Conservation (phyloP, 805 yeast species). For the Candida chauliodis region DNA sequence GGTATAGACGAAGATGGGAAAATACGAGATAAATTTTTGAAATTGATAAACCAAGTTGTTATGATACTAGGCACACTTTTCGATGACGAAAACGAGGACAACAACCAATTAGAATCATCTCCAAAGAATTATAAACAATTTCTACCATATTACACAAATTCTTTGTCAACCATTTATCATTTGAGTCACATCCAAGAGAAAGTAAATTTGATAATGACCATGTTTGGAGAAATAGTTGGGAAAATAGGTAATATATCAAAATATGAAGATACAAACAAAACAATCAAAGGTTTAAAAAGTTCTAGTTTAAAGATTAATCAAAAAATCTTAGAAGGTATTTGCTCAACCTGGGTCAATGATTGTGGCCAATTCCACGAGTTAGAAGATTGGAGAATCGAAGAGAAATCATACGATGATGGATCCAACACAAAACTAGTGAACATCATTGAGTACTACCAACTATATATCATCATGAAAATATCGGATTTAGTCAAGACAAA, state of each 20-base stretch:
- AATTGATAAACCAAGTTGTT: slow-evolving; percentile 23
- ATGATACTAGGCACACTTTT: slow-evolving; percentile 26
- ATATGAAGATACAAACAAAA: slow-evolving; percentile 34
- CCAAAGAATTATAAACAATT: slow-evolving; percentile 34
- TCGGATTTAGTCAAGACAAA: slow-evolving; percentile 21
- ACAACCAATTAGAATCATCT: slow-evolving; percentile 32
- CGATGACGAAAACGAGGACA: slow-evolving; percentile 20
- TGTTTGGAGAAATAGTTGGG: slow-evolving; percentile 28
- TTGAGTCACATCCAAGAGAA: slow-evolving; percentile 25
- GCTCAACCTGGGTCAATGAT: slow-evolving; percentile 44
- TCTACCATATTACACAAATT: slow-evolving; percentile 38
- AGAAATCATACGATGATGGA: slow-evolving; percentile 14
- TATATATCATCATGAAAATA: slow-evolving; percentile 29
- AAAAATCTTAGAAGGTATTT: slow-evolving; percentile 36
- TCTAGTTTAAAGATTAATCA: slow-evolving; percentile 32
- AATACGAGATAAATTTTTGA: slow-evolving; percentile 24
- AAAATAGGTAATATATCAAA: slow-evolving; percentile 30
- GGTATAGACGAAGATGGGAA: slow-evolving; percentile 28
- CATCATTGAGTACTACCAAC: slow-evolving; percentile 34
- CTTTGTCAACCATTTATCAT: slow-evolving; percentile 37
- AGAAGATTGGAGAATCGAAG: slow-evolving; percentile 38
- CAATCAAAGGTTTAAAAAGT: slow-evolving; percentile 31
- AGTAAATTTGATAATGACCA: slow-evolving; percentile 26
- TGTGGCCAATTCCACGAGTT: slow-evolving; percentile 42
- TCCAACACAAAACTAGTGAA: slow-evolving; percentile 33